phyloP scores from a whole-genome alignment of 1,139 yeast genomes.

The Pneumocystis canis region DNA sequence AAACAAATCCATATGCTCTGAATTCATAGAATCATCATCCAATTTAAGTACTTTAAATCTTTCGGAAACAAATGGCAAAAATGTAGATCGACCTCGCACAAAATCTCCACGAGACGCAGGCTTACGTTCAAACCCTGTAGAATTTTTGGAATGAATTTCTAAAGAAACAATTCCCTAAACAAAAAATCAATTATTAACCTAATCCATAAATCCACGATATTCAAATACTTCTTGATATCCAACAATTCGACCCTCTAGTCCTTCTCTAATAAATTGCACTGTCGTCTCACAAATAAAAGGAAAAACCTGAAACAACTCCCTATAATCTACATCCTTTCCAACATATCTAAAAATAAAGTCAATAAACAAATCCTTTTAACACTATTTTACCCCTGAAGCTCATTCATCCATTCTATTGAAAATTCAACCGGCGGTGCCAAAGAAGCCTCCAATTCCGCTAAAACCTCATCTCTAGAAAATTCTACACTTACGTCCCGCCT shows the following conservation, averaged over 20 bases:
- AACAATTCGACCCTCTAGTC: constrained; percentile 55
- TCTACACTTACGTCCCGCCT: constrained; percentile 9
- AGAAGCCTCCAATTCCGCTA: constrained; percentile 13
- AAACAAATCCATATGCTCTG: constrained; percentile 46
- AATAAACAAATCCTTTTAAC: background rate
- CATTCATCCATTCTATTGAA: constrained; percentile 24
- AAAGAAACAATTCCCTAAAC: constrained; percentile 30
- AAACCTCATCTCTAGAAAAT: background rate
- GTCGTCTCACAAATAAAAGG: constrained; percentile 30
- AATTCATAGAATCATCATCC: constrained; percentile 21
- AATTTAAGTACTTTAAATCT: constrained; percentile 21
- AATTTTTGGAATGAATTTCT: constrained; percentile 47
- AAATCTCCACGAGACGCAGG: constrained; percentile 48
- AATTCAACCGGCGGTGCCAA: constrained; percentile 24
- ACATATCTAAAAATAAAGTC: background rate
- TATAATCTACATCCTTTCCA: constrained; percentile 17
- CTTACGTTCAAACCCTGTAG: constrained; percentile 57
- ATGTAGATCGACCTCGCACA: constrained; percentile 56
- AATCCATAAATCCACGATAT: background rate
- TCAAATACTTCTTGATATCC: constrained; percentile 49
- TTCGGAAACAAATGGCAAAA: constrained; percentile 48
- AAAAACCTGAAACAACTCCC: constrained; percentile 26
- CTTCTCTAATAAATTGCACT: constrained; percentile 36
- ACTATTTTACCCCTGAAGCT: constrained; percentile 22
- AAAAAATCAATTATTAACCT: background rate